Conservation (phyloP, 345 rosid genomes). For the Syzygium oleosum region DNA sequence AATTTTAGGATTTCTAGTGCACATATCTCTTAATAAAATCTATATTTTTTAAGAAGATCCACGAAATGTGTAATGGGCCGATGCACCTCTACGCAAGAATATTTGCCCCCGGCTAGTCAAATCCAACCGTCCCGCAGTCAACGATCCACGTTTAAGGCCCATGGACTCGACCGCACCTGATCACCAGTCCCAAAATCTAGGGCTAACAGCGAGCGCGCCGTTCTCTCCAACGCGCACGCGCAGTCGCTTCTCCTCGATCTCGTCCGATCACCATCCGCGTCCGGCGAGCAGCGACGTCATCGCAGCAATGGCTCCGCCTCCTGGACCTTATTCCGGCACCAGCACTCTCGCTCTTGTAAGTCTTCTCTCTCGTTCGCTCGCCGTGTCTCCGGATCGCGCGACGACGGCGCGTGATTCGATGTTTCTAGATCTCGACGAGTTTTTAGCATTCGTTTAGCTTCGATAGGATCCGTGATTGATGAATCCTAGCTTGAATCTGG, state of each 20-base stretch:
- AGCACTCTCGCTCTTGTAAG: conserved; percentile 73
- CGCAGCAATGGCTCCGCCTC: conserved; percentile 42
- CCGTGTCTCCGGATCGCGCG: not conserved
- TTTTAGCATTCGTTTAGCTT: not conserved
- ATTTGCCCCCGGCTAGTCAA: not conserved
- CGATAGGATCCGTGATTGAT: not conserved
- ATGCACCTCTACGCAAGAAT: not conserved
- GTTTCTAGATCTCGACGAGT: not conserved
- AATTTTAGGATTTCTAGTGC: no score
- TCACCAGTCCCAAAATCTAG: not conserved
- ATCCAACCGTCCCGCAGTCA: not conserved
- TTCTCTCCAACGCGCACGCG: not conserved
- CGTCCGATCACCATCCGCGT: not conserved
- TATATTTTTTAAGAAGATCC: not conserved
- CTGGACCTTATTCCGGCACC: conserved; percentile 75
- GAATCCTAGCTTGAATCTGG: not conserved
- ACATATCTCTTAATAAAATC: not conserved
- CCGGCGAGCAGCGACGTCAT: not conserved
- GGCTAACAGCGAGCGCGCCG: not conserved
- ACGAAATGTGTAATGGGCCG: not conserved
- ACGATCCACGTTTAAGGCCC: not conserved
- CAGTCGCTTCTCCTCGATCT: not conserved
- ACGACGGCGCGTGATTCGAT: not conserved
- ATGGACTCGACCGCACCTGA: not conserved
- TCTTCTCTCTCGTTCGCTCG: not conserved